Conservation (phyloP, 345 rosid genomes). For the Mangifera indica region DNA sequence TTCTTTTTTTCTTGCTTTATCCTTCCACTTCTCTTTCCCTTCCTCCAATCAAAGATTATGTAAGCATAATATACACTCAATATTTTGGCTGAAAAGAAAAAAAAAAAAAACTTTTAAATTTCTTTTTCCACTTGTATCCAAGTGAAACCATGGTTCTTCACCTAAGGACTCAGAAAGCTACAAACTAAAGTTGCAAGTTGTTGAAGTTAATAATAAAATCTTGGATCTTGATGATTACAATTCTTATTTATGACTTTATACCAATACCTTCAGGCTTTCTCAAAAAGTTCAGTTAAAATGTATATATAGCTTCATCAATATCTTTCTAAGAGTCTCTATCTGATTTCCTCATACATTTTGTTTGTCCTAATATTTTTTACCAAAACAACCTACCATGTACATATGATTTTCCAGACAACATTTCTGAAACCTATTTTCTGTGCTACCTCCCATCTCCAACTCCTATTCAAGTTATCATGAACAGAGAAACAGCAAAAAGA, state of each 20-base stretch:
- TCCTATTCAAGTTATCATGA: no score
- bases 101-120: not conserved
- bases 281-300: not conserved
- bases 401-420: not conserved
- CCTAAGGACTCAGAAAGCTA: not conserved
- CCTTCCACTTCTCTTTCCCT: not conserved
- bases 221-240: not conserved
- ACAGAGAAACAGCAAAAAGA: not conserved
- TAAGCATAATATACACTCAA: not conserved
- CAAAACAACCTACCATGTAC: not conserved
- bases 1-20: not conserved
- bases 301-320: not conserved
- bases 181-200: not conserved
- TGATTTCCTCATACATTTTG: not conserved
- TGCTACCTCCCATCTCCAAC: no score
- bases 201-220: not conserved
- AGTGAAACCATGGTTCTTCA: not conserved
- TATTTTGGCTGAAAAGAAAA: not conserved
- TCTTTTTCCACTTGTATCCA: not conserved
- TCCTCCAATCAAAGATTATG: not conserved
- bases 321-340: constrained; percentile 1
- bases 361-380: not conserved
- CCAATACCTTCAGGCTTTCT: not conserved
- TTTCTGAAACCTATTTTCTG: not conserved
- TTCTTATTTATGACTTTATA: constrained; percentile 6